Evolutionary conservation across 331 rosid species (phyloP), one percentile per base, ranked within the genome.

Genomic region (Prunus yedoensis): DNA sequence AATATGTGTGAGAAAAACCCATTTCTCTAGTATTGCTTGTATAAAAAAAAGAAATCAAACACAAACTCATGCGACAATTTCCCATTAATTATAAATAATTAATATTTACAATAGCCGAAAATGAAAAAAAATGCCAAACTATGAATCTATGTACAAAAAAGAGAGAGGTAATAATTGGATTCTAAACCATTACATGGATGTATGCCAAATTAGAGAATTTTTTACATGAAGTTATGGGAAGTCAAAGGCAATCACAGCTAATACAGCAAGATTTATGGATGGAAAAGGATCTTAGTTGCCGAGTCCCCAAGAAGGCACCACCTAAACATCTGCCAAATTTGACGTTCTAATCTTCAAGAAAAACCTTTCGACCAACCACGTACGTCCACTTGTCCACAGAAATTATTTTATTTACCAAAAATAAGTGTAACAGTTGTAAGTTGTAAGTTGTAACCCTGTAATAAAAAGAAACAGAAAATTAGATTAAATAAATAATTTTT

Each of bases 401-500:
- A 2, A 30, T 3, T 16, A 14, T 28, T 7, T 62, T 30, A 8
- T 61, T 2, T 30, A 28, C 0, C 7, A 6, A 53, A 54, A n/a
- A 32, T 32, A 50, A 13, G 18, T 59, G 47, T 9, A 68, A 49
- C 46, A 4, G 74, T 68, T 70, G 75, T 35, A 53, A 18, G 35
- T 30, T 12, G 75, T 54, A 71, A n/a, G 35, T 30, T 12, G 75
- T 54, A 71, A n/a, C 35, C 62, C 52, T 32, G 74, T 56, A 41
- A 21, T 14, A 71, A 35, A 71, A 71, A 47, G 10, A 13, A 53
- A 38, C 10, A 46, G 1, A 10, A 53, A 52, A n/a, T 23, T 8
- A 68, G 0, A 43, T 15, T 10, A 28, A 32, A 32, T 32, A 32
- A 32, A 32, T 32, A 32, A 32, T 0, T 32, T 4, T 32, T 32